Percentiles rank a stretch among this genome's conserved stretches.
phyloP scores from a whole-genome alignment of 352 stramenopile genomes.

The Pythium graminicola region DNA sequence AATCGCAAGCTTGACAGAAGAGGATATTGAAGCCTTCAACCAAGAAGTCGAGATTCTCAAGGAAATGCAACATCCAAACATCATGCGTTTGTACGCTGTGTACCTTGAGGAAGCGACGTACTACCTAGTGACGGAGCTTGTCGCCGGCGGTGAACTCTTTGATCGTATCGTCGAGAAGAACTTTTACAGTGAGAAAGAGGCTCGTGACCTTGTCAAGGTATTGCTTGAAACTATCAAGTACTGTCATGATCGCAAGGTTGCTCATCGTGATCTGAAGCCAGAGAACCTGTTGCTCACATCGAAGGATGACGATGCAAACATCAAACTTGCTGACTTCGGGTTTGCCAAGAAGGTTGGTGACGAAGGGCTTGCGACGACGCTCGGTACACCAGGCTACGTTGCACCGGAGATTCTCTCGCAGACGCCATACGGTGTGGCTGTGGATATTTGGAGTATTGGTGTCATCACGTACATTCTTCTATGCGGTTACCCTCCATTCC shows the following conservation, averaged over 20 bases:
- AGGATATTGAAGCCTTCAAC: conserved; percentile 27
- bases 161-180: conserved; percentile 86
- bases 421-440: conserved; percentile 64
- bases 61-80: conserved; percentile 84
- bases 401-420: conserved; percentile 73
- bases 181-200: conserved; percentile 79
- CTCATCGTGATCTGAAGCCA: conserved; percentile 94
- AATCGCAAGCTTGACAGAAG: conserved; percentile 18
- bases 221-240: conserved; percentile 79
- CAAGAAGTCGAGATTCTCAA: conserved; percentile 47
- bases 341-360: conserved; percentile 73
- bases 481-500: conserved; percentile 79
- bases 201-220: conserved; percentile 67
- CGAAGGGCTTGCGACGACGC: conserved; percentile 51
- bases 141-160: conserved; percentile 83
- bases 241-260: conserved; percentile 82
- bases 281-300: conserved; percentile 92
- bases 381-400: conserved; percentile 71
- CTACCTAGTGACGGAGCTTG: conserved; percentile 97
- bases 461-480: conserved; percentile 86
- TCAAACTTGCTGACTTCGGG: conserved; percentile 81
- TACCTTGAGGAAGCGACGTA: conserved; percentile 90
- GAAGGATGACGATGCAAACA: conserved; percentile 66
- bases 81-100: conserved; percentile 87
- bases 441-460: conserved; percentile 89